Base-by-base conservation (phyloP, 2,329 filamentous ascomycete genomes). In the Neopestalotiopsis sp. region DNA sequence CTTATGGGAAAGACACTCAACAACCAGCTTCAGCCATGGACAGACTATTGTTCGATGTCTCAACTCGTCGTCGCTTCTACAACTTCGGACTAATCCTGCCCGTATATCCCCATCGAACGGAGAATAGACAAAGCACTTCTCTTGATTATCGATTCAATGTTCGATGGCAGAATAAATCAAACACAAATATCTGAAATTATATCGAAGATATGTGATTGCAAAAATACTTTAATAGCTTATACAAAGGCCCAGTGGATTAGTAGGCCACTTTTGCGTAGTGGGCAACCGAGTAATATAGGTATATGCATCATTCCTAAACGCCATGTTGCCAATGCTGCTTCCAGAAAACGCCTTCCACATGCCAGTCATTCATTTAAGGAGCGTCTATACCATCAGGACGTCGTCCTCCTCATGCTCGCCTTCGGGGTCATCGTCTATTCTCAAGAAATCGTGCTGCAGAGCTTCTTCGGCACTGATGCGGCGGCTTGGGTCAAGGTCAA, bases 391-490 rank as follows among this genome's bases (percentile, higher is more conserved):
- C 75, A 79, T 74, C 82, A 90, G 86, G 74, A 89, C 87, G 71
- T 90, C 86, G 4, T 88, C 86, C 14, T 85, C 83, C 4, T 80
- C 80, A 64, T 74, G 75, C 49, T 78, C 64, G 69, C 71, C 63
- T 68, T 74, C 75, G 57, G 75, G 72, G 42, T 70, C 34, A 1
- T 74, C 74, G 32, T 81, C 76, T 3, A 82, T 72, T 58, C 78
- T 79, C 71, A 95, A 79, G 75, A 95, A 95, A 0, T 91, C 89
- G 78, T 95, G 92, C 64, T 87, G 79, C 61, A 97, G 79, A 0
- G 94, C 94, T 74, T 95, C 89, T 40, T 88, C 86, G 1, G 94
- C 94, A 57, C 91, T 93, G 68, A 95, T 93, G 32, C 94, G 84
- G 78, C 88, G 90, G 32, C 83, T 83, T 0, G 94, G 93, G 76